Percentiles rank a stretch among this genome's conserved stretches.
Evolutionary conservation across 1,284 basidiomycete species (phyloP).

Genomic region (Moesziomyces sp.): DNA sequence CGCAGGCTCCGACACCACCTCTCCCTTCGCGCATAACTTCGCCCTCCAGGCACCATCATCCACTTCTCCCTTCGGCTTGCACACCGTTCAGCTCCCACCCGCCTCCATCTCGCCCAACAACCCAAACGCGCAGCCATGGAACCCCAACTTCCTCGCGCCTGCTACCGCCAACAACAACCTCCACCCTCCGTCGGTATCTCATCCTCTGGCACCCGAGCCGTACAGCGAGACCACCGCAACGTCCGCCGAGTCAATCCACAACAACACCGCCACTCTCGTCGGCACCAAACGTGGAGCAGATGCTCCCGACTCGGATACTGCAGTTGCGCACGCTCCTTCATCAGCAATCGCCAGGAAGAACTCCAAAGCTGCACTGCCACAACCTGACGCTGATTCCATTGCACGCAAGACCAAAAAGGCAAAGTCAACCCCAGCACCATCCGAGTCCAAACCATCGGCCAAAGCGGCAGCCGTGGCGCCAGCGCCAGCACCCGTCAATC

Average conservation of each 20-base stretch:
- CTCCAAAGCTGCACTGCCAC: slow-evolving; percentile 10
- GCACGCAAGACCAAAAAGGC: slow-evolving; percentile 34
- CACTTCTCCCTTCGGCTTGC: slow-evolving; percentile 30
- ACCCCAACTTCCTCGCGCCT: slow-evolving; percentile 32
- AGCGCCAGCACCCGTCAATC: slow-evolving; percentile 14
- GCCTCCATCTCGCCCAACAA: slow-evolving; percentile 8
- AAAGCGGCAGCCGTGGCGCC: neutral
- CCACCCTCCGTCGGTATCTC: slow-evolving; percentile 6
- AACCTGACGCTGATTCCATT: neutral
- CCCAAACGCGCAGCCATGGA: slow-evolving; percentile 19
- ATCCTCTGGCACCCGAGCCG: neutral
- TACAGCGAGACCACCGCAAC: neutral
- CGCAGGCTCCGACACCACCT: slow-evolving; percentile 33
- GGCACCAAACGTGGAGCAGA: slow-evolving; percentile 1
- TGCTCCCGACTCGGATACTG: neutral
- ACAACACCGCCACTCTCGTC: neutral
- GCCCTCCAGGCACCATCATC: slow-evolving; percentile 18
- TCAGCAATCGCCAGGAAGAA: slow-evolving; percentile 17
- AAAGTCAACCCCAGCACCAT: slow-evolving; percentile 11
- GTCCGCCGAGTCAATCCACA: neutral
- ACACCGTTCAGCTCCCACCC: slow-evolving; percentile 19
- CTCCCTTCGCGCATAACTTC: slow-evolving; percentile 24
- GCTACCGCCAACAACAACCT: slow-evolving; percentile 5
- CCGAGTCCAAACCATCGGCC: slow-evolving; percentile 6
- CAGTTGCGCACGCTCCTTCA: slow-evolving; percentile 3